These are phyloP conservation scores for Tubosaeta sp. DNA, from an alignment of 768 basidiomycete genomes.

Conservation along the genomic window DNA sequence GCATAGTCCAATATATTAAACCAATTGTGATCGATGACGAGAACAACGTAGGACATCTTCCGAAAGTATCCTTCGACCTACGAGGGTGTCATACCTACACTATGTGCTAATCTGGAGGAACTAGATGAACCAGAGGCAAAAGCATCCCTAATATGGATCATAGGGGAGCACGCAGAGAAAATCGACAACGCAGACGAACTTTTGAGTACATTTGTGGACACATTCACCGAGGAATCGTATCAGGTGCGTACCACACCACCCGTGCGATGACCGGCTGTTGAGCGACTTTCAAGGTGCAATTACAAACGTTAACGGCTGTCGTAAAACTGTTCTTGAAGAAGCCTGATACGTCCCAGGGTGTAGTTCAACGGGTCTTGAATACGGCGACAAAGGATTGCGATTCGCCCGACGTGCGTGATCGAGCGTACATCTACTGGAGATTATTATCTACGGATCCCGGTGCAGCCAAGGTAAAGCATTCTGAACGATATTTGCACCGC, in stretches of 20 bases:
- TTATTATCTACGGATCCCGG: slow-evolving; percentile 90
- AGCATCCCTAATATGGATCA: slow-evolving; percentile 98
- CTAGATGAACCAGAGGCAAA: slow-evolving; percentile 98
- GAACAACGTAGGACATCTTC: slow-evolving; percentile 79
- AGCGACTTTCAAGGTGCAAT: slow-evolving; percentile 49
- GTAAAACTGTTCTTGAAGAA: slow-evolving; percentile 96
- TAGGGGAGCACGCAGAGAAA: slow-evolving; percentile 96
- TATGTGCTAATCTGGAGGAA: slow-evolving; percentile 94
- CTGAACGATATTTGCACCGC: neutral
- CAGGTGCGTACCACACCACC: slow-evolving; percentile 43
- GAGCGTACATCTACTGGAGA: slow-evolving; percentile 98
- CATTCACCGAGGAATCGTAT: slow-evolving; percentile 91
- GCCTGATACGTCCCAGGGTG: slow-evolving; percentile 85
- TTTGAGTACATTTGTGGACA: slow-evolving; percentile 83
- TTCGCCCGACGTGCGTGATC: slow-evolving; percentile 92
- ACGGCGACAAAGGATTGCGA: slow-evolving; percentile 98
- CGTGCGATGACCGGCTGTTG: neutral
- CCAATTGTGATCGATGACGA: neutral
- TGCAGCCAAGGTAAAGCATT: slow-evolving; percentile 76
- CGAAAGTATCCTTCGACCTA: slow-evolving; percentile 95
- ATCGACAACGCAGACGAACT: slow-evolving; percentile 97
- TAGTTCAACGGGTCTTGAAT: slow-evolving; percentile 88
- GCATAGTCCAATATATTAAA: slow-evolving; percentile 5
- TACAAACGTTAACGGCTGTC: slow-evolving; percentile 87
- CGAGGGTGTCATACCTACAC: slow-evolving; percentile 92